These are phyloP conservation scores for Boletus fagicola DNA, from an alignment of 768 basidiomycete species.

Conservation along the genomic window DNA sequence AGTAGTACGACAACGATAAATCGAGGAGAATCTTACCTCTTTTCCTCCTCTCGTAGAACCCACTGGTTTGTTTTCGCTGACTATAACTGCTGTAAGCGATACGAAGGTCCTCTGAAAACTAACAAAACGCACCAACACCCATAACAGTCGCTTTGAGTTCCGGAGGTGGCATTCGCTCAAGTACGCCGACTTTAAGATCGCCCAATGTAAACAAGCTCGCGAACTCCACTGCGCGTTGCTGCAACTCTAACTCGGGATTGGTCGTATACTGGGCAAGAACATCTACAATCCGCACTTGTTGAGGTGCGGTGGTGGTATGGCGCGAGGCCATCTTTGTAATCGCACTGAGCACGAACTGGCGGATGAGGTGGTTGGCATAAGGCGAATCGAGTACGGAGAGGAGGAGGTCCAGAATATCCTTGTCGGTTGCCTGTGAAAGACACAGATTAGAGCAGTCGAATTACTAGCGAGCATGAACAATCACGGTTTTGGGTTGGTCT, in stretches of 20 bases:
- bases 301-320: constrained; percentile 56
- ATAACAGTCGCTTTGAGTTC: constrained; percentile 97
- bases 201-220: constrained; percentile 78
- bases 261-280: constrained; percentile 80
- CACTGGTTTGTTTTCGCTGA: constrained; percentile 95
- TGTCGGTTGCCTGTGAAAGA: constrained; percentile 61
- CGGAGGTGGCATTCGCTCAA: constrained; percentile 99
- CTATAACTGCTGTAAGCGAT: constrained; percentile 38
- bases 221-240: constrained; percentile 96
- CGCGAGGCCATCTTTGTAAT: constrained; percentile 90
- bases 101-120: not conserved
- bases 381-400: constrained; percentile 89
- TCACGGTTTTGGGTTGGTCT: constrained; percentile 67
- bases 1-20: not conserved
- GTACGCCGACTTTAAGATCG: constrained; percentile 75
- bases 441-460: not conserved
- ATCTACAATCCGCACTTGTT: constrained; percentile 78
- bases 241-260: constrained; percentile 90
- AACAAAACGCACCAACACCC: constrained; percentile 67
- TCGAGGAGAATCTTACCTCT: constrained; percentile 48
- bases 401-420: constrained; percentile 82
- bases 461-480: constrained; percentile 14
- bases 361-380: constrained; percentile 85
- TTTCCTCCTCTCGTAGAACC: constrained; percentile 80
- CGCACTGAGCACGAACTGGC: constrained; percentile 89